These are phyloP conservation scores for Neonectria sp. DNA, from an alignment of 2,329 filamentous ascomycete genomes.

Conservation along the genomic window DNA sequence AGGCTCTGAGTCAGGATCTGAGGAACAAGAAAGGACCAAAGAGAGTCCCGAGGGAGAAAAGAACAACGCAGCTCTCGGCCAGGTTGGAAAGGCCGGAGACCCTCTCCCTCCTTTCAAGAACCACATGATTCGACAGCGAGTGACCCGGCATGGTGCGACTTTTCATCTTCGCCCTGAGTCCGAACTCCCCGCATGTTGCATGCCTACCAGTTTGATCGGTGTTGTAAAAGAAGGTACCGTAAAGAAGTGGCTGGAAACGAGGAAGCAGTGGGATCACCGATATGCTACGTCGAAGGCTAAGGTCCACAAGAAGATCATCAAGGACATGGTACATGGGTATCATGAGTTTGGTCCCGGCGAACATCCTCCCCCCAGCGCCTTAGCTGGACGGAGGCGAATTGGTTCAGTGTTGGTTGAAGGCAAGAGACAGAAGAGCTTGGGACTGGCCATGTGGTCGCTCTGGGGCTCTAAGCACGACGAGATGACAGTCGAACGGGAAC, in stretches of 20 bases:
- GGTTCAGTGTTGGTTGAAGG: conserved; percentile 59
- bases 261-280: conserved; percentile 79
- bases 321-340: conserved; percentile 81
- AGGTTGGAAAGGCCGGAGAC: conserved; percentile 90
- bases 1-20: conserved; percentile 53
- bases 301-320: conserved; percentile 80
- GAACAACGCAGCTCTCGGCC: conserved; percentile 42
- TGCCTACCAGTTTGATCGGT: conserved; percentile 78
- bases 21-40: conserved; percentile 41
- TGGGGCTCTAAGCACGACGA: conserved; percentile 95
- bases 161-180: conserved; percentile 75
- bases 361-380: conserved; percentile 84
- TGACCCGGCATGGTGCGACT: conserved; percentile 84
- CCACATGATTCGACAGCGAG: conserved; percentile 93
- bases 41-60: conserved; percentile 31
- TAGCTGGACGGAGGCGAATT: conserved; percentile 78
- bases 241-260: conserved; percentile 85
- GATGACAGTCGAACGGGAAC: conserved; percentile 74
- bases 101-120: conserved; percentile 83
- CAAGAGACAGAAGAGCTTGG: conserved; percentile 78
- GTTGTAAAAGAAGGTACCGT: conserved; percentile 86
- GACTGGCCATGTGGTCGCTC: conserved; percentile 85
- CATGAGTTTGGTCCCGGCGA: conserved; percentile 80
- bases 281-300: conserved; percentile 79
- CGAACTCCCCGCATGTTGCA: conserved; percentile 75